Evolutionary conservation across 805 yeast species (phyloP), one percentile per base, ranked within the genome.

Genomic region (Candida succiphila): DNA sequence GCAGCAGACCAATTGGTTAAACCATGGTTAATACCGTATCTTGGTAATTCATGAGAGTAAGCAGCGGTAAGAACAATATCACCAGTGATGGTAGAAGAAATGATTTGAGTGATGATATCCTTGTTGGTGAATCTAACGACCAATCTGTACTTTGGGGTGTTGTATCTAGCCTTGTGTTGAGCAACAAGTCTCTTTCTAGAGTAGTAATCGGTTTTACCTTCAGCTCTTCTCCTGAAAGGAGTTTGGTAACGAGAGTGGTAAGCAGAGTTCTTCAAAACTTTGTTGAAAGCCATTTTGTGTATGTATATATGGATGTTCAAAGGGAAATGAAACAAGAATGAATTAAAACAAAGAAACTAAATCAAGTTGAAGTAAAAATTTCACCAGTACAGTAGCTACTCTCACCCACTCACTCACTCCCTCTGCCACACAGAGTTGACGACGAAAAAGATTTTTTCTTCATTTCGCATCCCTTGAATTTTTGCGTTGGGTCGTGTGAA

Each of bases 1-100:
- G 96, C 97, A 65, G 98, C 97, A 45, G 98, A 73, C 98, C 98
- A 92, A 94, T 92, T 92, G 66, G 98, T 89, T 67, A 92, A 79
- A 82, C 98, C 98, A 71, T 85, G 95, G 63, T 73, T 75, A 62
- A 92, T 86, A 64, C 98, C 98, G 78, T 85, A 92, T 63, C 72
- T 76, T 75, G 97, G 97, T 61, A 92, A 80, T 76, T 92, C 98
- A 60, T 92, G 97, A 49, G 98, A 75, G 80, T 92, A 92, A 64
- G 98, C 98, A 65, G 97, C 89, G 52, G 95, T 75, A 61, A 92
- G 75, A 43, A 89, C 96, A 59, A 84, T 53, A 67, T 92, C 98
- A 71, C 98, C 98, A 54, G 89, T 79, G 69, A 92, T 83, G 70
- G 88, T 88, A 48, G 98, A 88, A 40, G 96, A 88, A 54, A 92